phyloP scores from a whole-genome alignment of 768 basidiomycete species.

The Mycena albidolilacea region DNA sequence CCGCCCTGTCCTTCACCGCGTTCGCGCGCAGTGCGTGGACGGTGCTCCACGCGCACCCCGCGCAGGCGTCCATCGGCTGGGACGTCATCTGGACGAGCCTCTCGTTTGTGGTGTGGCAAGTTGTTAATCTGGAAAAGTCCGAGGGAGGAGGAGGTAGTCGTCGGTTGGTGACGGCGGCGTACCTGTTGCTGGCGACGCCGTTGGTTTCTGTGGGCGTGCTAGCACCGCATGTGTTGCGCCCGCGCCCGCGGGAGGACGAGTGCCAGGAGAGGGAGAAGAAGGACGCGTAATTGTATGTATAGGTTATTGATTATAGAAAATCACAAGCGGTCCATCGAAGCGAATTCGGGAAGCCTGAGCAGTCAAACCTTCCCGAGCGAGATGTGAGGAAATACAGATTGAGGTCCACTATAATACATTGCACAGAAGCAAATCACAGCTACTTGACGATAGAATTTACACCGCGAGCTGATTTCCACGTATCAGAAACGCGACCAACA shows the following conservation, averaged over 20 bases:
- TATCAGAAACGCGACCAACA: background rate
- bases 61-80: conserved; percentile 76
- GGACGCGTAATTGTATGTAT: background rate
- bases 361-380: background rate
- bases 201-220: conserved; percentile 33
- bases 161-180: conserved; percentile 18
- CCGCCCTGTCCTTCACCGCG: conserved; percentile 37
- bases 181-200: conserved; percentile 28
- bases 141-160: background rate
- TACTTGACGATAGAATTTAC: conserved; percentile 66
- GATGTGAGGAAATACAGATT: conserved; percentile 10
- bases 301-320: background rate
- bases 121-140: conserved; percentile 1
- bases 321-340: too few species aligned
- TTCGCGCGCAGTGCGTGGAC: conserved; percentile 51
- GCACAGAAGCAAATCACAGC: background rate
- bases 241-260: conserved; percentile 13
- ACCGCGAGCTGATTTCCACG: conserved; percentile 49
- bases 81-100: conserved; percentile 72
- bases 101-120: conserved; percentile 57
- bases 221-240: conserved; percentile 30
- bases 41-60: conserved; percentile 66
- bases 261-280: background rate
- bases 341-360: too few species aligned
- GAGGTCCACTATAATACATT: conserved; percentile 24